These are phyloP conservation scores for Ricinus communis DNA, from an alignment of 345 rosid species.

Conservation along the genomic window DNA sequence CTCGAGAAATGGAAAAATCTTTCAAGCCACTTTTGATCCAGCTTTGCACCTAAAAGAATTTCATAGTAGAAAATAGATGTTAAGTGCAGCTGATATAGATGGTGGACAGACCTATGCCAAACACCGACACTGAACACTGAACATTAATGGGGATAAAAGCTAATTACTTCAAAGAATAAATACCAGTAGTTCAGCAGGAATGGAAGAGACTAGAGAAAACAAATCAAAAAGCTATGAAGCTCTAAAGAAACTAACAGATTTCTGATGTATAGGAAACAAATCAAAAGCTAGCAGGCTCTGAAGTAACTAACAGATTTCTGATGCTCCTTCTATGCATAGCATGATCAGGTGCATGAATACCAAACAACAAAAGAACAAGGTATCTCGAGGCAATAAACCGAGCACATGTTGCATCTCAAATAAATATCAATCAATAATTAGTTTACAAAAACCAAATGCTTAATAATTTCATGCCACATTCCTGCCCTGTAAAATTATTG, in stretches of 20 bases:
- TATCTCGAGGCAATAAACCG: neutral
- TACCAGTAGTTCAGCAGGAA: neutral
- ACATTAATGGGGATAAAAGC: neutral
- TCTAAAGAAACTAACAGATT: neutral
- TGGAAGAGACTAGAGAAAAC: neutral
- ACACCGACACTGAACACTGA: neutral
- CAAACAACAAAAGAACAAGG: neutral
- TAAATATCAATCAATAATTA: too few relatives aligned
- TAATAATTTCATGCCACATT: neutral
- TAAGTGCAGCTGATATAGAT: neutral
- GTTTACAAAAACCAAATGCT: neutral
- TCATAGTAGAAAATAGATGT: constrained; percentile 9
- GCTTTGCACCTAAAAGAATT: constrained; percentile 73
- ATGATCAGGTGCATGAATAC: neutral
- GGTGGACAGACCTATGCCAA: neutral
- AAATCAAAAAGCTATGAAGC: neutral
- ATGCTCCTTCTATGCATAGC: too few relatives aligned
- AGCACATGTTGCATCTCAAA: neutral
- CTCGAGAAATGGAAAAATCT: constrained; percentile 96
- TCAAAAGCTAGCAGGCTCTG: neutral
- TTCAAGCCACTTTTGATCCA: constrained; percentile 83
- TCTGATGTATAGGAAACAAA: too few relatives aligned
- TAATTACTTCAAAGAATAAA: neutral
- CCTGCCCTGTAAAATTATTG: neutral
- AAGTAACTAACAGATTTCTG: neutral